phyloP scores from a whole-genome alignment of 306 rosid species.

The Lotus japonicus region DNA sequence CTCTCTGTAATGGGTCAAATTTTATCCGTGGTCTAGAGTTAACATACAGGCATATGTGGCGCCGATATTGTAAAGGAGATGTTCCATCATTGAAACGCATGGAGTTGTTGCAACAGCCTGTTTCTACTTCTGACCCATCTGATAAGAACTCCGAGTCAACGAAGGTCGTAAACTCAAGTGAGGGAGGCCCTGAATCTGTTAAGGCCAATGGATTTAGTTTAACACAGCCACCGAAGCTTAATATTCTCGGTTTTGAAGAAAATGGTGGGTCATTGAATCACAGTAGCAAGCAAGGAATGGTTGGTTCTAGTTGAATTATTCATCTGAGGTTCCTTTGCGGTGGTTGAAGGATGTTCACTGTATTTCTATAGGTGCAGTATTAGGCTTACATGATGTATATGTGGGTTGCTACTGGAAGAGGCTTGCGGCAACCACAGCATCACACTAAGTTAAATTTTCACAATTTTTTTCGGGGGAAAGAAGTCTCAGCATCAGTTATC shows the following conservation, averaged over 20 bases:
- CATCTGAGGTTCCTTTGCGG: slow-evolving; percentile 13
- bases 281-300: slow-evolving; percentile 29
- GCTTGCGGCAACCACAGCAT: slow-evolving; percentile 16
- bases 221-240: slow-evolving; percentile 25
- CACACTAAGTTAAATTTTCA: slow-evolving; percentile 8
- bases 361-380: slow-evolving; percentile 25
- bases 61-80: slow-evolving; percentile 82
- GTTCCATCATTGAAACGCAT: slow-evolving; percentile 68
- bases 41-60: slow-evolving; percentile 74
- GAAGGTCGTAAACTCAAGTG: slow-evolving; percentile 24
- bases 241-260: slow-evolving; percentile 37
- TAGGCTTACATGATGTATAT: slow-evolving; percentile 25
- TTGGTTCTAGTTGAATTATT: slow-evolving; percentile 30
- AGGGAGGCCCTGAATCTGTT: slow-evolving; percentile 39
- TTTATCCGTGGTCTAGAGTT: slow-evolving; percentile 64
- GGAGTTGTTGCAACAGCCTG: slow-evolving; percentile 41
- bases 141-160: slow-evolving; percentile 25
- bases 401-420: slow-evolving; percentile 30
- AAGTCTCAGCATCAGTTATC: slow-evolving; percentile 24
- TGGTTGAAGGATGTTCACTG: slow-evolving; percentile 12
- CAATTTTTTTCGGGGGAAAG: slow-evolving; percentile 30
- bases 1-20: slow-evolving; percentile 76
- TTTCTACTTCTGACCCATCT: slow-evolving; percentile 26
- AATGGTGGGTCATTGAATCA: slow-evolving; percentile 50
- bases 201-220: slow-evolving; percentile 55